Conservation (phyloP, 2,329 filamentous ascomycete species). For the Penicillium brevicompactum region DNA sequence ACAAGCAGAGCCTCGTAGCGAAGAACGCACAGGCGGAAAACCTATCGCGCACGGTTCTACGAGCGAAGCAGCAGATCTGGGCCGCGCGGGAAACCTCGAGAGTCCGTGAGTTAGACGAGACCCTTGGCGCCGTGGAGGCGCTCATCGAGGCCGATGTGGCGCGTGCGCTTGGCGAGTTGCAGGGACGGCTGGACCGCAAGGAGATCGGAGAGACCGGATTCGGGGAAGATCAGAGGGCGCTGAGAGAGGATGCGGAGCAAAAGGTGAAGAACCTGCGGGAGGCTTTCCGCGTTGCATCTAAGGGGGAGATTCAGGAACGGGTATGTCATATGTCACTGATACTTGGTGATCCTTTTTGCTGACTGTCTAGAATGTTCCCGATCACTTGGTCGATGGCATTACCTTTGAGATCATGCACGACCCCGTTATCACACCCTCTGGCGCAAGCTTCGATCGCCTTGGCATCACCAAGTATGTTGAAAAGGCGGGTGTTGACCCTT, state of each 20-base stretch:
- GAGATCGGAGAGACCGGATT: slow-evolving; percentile 64
- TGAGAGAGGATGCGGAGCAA: slow-evolving; percentile 53
- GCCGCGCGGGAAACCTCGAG: slow-evolving; percentile 65
- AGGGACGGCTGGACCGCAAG: slow-evolving; percentile 35
- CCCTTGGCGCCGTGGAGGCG: slow-evolving; percentile 42
- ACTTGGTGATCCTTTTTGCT: slow-evolving; percentile 2
- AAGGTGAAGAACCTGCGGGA: slow-evolving; percentile 50
- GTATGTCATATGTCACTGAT: slow-evolving; percentile 30
- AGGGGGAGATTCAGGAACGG: slow-evolving; percentile 46
- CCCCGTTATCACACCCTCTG: slow-evolving; percentile 65
- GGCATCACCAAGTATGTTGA: slow-evolving; percentile 85
- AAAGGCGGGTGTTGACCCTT: slow-evolving; percentile 72
- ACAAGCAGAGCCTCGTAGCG: slow-evolving; percentile 65
- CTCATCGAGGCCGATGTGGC: slow-evolving; percentile 43
- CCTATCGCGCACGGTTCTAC: slow-evolving; percentile 73
- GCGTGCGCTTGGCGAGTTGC: slow-evolving; percentile 40
- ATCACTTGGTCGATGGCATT: slow-evolving; percentile 52
- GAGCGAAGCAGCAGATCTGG: slow-evolving; percentile 85
- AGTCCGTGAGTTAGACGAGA: slow-evolving; percentile 49
- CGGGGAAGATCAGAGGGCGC: slow-evolving; percentile 65
- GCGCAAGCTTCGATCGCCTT: slow-evolving; percentile 85
- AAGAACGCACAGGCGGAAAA: slow-evolving; percentile 69
- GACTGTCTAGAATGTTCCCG: slow-evolving; percentile 45
- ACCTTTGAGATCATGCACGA: slow-evolving; percentile 56
- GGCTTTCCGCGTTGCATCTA: slow-evolving; percentile 45